Evolutionary conservation across 202 grass and related monocot genomes (phyloP).

Genomic region (Miscanthus sacchariflorus): DNA sequence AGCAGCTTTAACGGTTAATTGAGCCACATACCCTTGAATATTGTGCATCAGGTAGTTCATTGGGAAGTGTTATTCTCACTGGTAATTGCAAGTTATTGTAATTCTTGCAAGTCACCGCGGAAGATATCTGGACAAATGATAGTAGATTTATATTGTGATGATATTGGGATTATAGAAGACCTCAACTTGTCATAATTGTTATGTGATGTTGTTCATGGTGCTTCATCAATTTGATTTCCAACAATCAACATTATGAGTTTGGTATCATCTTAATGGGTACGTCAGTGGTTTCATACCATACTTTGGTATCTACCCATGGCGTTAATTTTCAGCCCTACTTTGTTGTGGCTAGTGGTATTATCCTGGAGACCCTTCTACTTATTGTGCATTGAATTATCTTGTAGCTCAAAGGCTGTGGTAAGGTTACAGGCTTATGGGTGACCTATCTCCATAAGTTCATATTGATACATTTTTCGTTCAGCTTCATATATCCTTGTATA

Average conservation of each 20-base stretch:
- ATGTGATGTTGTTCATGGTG: constrained; percentile 49
- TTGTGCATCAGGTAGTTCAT: constrained; percentile 57
- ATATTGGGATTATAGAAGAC: constrained; percentile 58
- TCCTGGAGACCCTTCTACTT: constrained; percentile 67
- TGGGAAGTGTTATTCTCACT: constrained; percentile 45
- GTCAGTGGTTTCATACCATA: constrained; percentile 54
- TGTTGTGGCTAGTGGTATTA: constrained; percentile 75
- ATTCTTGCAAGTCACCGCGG: constrained; percentile 39
- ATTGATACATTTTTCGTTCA: constrained; percentile 39
- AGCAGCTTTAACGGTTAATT: constrained; percentile 57
- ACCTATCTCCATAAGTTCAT: constrained; percentile 35
- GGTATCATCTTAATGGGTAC: constrained; percentile 53
- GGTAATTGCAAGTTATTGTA: constrained; percentile 55
- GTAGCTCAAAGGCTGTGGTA: constrained; percentile 73
- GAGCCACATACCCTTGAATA: constrained; percentile 52
- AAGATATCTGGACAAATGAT: constrained; percentile 64
- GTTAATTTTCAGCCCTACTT: constrained; percentile 61
- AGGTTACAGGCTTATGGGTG: constrained; percentile 68
- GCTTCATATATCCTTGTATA: constrained; percentile 10
- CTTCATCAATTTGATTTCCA: constrained; percentile 59
- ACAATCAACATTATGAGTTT: constrained; percentile 57
- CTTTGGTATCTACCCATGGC: constrained; percentile 54
- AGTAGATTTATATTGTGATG: constrained; percentile 52
- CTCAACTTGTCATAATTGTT: constrained; percentile 55
- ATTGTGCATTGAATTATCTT: constrained; percentile 72